A percentile compares a stretch with the other conserved stretches of the same genome.
phyloP scores from a whole-genome alignment of 2,329 filamentous ascomycete genomes.

The Aureobasidium namibiae region DNA sequence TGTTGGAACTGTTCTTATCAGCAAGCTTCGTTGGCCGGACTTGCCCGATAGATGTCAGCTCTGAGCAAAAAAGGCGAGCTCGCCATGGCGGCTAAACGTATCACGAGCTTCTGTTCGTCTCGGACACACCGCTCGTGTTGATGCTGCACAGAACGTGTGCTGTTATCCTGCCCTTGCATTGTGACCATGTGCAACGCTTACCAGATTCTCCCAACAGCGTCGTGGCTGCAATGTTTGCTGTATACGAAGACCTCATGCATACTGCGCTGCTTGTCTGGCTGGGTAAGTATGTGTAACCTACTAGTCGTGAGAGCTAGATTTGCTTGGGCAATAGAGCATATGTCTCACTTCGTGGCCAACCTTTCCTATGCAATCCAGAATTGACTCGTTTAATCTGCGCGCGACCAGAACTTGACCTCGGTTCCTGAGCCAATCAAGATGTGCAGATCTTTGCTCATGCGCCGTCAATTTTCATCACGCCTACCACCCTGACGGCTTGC shows the following conservation, averaged over 20 bases:
- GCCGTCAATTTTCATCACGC: not conserved
- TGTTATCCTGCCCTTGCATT: not conserved
- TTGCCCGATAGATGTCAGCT: not conserved
- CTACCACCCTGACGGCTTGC: not conserved
- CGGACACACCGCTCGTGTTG: not conserved
- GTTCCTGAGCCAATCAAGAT: conserved; percentile 4
- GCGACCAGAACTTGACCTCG: not conserved
- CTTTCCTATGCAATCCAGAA: not conserved
- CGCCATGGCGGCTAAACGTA: not conserved
- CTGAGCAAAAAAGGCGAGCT: not conserved
- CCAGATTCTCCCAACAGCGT: conserved; percentile 5
- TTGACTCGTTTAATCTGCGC: not conserved
- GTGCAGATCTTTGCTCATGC: not conserved
- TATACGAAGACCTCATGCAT: not conserved
- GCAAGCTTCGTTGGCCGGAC: not conserved
- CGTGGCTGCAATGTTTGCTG: conserved; percentile 8
- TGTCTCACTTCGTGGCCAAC: not conserved
- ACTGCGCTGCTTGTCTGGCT: not conserved
- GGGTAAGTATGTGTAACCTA: not conserved
- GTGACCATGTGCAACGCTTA: conserved; percentile 10
- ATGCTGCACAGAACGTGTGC: not conserved
- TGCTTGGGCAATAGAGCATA: not conserved
- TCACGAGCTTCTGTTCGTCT: not conserved
- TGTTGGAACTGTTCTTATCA: not conserved
- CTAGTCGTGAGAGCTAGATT: not conserved